Conservation (phyloP, 768 basidiomycete genomes). For the Multifurca ochricompacta region DNA sequence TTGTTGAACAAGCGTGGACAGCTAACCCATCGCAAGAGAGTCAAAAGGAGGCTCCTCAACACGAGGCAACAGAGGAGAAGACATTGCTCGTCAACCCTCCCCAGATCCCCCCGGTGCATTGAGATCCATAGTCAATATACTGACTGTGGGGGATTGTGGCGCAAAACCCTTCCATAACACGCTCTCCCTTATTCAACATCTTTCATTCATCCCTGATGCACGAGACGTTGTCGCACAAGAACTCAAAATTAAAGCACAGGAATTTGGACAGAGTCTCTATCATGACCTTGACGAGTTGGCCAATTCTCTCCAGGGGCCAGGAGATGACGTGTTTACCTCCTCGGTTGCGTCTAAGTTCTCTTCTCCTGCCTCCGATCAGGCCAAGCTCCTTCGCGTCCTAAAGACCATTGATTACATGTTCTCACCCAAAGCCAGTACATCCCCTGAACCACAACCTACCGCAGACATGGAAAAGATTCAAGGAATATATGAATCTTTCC, state of each 20-base stretch:
- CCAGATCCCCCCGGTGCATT: slow-evolving; percentile 77
- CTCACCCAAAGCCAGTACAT: slow-evolving; percentile 46
- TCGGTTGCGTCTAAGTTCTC: slow-evolving; percentile 86
- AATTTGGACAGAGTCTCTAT: slow-evolving; percentile 70
- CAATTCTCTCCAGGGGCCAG: slow-evolving; percentile 47
- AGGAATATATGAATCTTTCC: slow-evolving; percentile 85
- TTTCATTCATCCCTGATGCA: slow-evolving; percentile 82
- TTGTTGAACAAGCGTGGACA: slow-evolving; percentile 1
- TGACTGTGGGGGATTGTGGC: slow-evolving; percentile 96
- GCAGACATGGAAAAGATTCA: slow-evolving; percentile 77
- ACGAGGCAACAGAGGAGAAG: slow-evolving; percentile 30
- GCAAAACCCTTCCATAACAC: slow-evolving; percentile 95
- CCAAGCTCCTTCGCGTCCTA: slow-evolving; percentile 89
- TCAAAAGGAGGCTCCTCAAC: slow-evolving; percentile 8
- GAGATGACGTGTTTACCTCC: slow-evolving; percentile 50
- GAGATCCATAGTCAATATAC: slow-evolving; percentile 89
- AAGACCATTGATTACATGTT: slow-evolving; percentile 99
- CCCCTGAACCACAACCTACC: slow-evolving; percentile 31
- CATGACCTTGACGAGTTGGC: slow-evolving; percentile 73
- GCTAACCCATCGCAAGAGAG: slow-evolving; percentile 25
- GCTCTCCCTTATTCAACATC: slow-evolving; percentile 82
- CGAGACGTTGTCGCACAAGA: slow-evolving; percentile 87
- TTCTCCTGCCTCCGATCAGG: slow-evolving; percentile 87
- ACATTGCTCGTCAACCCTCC: slow-evolving; percentile 67
- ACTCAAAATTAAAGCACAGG: slow-evolving; percentile 77